Conservation (phyloP, 352 stramenopile genomes). For the Phytophthora brassicae region DNA sequence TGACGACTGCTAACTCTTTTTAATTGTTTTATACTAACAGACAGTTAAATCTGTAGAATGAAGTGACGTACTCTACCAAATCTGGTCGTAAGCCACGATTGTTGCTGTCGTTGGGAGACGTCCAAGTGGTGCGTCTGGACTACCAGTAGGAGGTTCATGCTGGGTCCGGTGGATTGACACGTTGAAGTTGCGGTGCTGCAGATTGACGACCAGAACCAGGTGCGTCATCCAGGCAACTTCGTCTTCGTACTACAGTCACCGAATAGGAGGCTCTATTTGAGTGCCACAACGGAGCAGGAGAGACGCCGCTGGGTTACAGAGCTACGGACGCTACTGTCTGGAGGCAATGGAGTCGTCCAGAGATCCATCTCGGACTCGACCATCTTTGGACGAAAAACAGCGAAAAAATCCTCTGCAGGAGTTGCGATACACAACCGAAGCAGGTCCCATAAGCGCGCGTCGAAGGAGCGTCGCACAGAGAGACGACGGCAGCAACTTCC, state of each 20-base stretch:
- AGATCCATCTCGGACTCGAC: slow-evolving; percentile 23
- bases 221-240: slow-evolving; percentile 73
- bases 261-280: slow-evolving; percentile 60
- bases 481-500: slow-evolving; percentile 58
- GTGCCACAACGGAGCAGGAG: slow-evolving; percentile 77
- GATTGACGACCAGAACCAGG: slow-evolving; percentile 82
- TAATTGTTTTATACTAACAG: no score
- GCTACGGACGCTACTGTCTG: slow-evolving; percentile 48
- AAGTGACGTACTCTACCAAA: slow-evolving; percentile 81
- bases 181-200: slow-evolving; percentile 17
- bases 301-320: slow-evolving; percentile 59
- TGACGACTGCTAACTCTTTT: no score
- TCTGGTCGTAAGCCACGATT: slow-evolving; percentile 76
- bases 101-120: slow-evolving; percentile 42
- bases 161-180: not conserved
- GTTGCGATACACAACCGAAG: slow-evolving; percentile 18
- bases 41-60: slow-evolving; percentile 36
- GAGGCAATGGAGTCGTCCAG: slow-evolving; percentile 18
- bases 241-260: slow-evolving; percentile 73
- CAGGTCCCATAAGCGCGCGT: slow-evolving; percentile 40
- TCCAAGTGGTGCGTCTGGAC: slow-evolving; percentile 67
- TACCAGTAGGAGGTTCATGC: not conserved
- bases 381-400: slow-evolving; percentile 40
- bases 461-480: slow-evolving; percentile 67
- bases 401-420: slow-evolving; percentile 26